Conservation (phyloP, 2,329 filamentous ascomycete genomes). For the Mariannaea elegans region DNA sequence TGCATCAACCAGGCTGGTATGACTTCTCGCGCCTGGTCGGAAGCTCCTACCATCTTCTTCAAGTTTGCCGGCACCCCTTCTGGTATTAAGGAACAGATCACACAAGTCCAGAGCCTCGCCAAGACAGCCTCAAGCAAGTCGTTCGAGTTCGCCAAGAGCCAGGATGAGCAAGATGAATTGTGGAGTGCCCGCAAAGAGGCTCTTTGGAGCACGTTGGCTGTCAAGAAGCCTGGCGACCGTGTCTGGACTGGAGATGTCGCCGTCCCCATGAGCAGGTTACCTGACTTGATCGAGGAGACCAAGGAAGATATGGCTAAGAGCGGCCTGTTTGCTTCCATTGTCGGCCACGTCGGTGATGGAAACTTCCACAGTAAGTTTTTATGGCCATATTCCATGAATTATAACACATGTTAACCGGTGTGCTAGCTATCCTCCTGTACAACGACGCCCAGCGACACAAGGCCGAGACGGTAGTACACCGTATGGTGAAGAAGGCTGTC, state of each 20-base stretch:
- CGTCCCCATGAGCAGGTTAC: conserved; percentile 78
- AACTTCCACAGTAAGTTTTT: conserved; percentile 72
- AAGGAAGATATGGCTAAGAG: conserved; percentile 55
- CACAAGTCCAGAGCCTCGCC: conserved; percentile 71
- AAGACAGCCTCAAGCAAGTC: conserved; percentile 68
- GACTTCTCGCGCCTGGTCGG: conserved; percentile 74
- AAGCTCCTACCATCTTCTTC: conserved; percentile 83
- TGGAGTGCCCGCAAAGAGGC: conserved; percentile 88
- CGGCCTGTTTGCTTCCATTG: conserved; percentile 60
- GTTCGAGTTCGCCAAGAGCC: conserved; percentile 79
- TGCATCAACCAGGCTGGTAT: conserved; percentile 72
- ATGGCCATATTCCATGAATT: background rate
- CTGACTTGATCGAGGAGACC: conserved; percentile 81
- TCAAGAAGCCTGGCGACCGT: conserved; percentile 70
- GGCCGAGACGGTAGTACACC: conserved; percentile 77
- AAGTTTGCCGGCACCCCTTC: conserved; percentile 78
- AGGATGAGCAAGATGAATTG: conserved; percentile 77
- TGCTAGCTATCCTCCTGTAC: conserved; percentile 62
- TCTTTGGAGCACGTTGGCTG: conserved; percentile 80
- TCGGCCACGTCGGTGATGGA: conserved; percentile 79
- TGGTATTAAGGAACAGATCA: conserved; percentile 82
- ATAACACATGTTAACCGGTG: background rate
- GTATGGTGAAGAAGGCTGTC: conserved; percentile 87
- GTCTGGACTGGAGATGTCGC: conserved; percentile 91
- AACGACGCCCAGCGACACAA: conserved; percentile 72